Evolutionary conservation across 331 rosid species (phyloP), one percentile per base, ranked within the genome.

Genomic region (Quercus tomentella): DNA sequence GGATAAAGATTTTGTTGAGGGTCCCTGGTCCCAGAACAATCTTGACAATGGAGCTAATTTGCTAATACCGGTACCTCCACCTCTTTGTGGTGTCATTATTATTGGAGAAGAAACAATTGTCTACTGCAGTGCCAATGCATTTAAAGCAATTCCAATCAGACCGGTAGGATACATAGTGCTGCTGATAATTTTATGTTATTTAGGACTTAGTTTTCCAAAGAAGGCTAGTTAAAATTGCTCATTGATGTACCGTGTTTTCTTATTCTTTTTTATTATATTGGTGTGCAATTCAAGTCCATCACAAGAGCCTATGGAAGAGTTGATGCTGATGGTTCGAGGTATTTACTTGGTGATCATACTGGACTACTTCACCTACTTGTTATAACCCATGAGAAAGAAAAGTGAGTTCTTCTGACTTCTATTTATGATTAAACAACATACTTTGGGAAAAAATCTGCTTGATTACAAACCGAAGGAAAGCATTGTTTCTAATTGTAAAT

Each of bases 21-120:
- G 99, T 66, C 97, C 99, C 23, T 96, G 97, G 99, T 83, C 98
- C 31, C 98, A 88, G 63, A 92, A 89, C 91, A 93, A 93, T 79
- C 98, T 96, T 72, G 99, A 96, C 83, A 93, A 93, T 82, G 99
- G 99, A 66, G 98, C 99, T 81, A 94, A 91, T 73, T 83, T 96
- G 77, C 85, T 96, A 72, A 96, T 96, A 83, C 98, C 99, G 1
- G 99, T 96, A 70, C 98, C 99, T 73, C 92, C 97, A 20, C 99
- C 99, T 30, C 92, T 96, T 16, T 96, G 98, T 52, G 99, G 99
- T 6, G 99, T 96, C 77, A 89, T 96, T 82, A 93, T 96, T 83
- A 88, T 96, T 57, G 99, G 99, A 80, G 98, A 96, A 84, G 99
- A 96, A 83, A 96, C 97, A 70, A 96, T 96, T 79, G 98, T 93